Conservation (phyloP, 331 rosid genomes). For the Acacia pycnantha region DNA sequence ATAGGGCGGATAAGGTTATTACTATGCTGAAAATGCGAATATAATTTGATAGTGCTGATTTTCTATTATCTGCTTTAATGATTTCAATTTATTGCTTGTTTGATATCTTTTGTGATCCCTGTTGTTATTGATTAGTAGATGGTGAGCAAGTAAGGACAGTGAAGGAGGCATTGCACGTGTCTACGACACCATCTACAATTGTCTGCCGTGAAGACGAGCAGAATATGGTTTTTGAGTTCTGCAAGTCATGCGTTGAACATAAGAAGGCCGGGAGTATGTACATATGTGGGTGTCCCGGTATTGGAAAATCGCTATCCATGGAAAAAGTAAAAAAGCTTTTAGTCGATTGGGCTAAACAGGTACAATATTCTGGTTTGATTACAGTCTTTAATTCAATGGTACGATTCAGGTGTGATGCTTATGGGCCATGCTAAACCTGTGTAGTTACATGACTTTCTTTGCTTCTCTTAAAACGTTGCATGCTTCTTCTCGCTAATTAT, state of each 20-base stretch:
- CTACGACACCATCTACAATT: constrained; percentile 57
- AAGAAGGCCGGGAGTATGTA: constrained; percentile 79
- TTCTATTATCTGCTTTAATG: not conserved
- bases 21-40: not conserved
- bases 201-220: constrained; percentile 86
- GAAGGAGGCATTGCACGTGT: constrained; percentile 78
- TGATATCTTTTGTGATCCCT: not conserved
- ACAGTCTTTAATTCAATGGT: not conserved
- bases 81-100: not conserved
- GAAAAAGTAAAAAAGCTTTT: constrained; percentile 65
- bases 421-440: not conserved
- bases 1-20: constrained; percentile 13
- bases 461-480: not conserved
- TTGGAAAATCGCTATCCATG: constrained; percentile 80
- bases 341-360: constrained; percentile 72
- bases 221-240: constrained; percentile 63
- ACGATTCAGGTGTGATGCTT: not conserved
- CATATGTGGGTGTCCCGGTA: constrained; percentile 88
- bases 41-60: not conserved
- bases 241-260: constrained; percentile 62
- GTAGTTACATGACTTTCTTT: not conserved
- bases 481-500: not conserved
- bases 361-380: constrained; percentile 4
- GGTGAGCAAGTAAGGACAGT: constrained; percentile 52
- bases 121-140: constrained; percentile 38